Percentiles rank a stretch among this genome's conserved stretches.
Evolutionary conservation across 2,329 filamentous ascomycete genomes (phyloP).

Genomic region (Fusarium protoensiforme): DNA sequence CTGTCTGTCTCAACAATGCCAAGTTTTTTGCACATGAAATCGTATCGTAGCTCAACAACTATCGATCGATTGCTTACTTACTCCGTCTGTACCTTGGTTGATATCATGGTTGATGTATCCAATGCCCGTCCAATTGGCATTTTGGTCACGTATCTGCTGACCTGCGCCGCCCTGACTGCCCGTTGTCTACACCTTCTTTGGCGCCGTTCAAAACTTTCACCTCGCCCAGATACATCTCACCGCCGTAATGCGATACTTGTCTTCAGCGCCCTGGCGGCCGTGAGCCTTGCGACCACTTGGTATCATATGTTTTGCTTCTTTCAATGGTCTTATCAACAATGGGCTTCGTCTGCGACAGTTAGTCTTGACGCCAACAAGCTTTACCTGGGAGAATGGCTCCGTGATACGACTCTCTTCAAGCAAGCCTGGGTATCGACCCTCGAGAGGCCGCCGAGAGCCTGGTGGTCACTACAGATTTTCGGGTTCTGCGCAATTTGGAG

Average conservation of each 20-base stretch:
- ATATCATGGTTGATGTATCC: constrained; percentile 3
- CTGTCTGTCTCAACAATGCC: not conserved
- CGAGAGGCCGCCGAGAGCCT: constrained; percentile 33
- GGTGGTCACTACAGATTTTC: constrained; percentile 45
- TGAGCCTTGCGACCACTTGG: constrained; percentile 42
- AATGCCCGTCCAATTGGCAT: constrained; percentile 36
- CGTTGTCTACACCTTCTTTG: constrained; percentile 28
- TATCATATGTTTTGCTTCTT: constrained; percentile 44
- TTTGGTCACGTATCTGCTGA: constrained; percentile 34
- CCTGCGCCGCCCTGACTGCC: constrained; percentile 25
- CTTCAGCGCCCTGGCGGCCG: constrained; percentile 35
- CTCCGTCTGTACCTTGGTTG: too few relatives aligned
- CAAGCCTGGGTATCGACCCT: constrained; percentile 43
- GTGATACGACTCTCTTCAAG: constrained; percentile 41
- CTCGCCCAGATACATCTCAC: not conserved
- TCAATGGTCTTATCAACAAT: constrained; percentile 34
- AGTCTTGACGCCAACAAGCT: not conserved
- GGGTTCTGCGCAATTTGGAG: constrained; percentile 43
- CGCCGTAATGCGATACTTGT: constrained; percentile 16
- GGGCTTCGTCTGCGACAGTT: not conserved
- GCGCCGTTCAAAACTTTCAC: not conserved
- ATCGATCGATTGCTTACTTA: not conserved
- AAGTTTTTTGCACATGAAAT: not conserved
- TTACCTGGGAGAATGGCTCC: constrained; percentile 39
- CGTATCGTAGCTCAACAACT: not conserved